Percentiles rank a stretch among this genome's conserved stretches.
These are phyloP conservation scores for Herpotrichia juniperi DNA, from an alignment of 2,329 filamentous ascomycete species.

Conservation along the genomic window DNA sequence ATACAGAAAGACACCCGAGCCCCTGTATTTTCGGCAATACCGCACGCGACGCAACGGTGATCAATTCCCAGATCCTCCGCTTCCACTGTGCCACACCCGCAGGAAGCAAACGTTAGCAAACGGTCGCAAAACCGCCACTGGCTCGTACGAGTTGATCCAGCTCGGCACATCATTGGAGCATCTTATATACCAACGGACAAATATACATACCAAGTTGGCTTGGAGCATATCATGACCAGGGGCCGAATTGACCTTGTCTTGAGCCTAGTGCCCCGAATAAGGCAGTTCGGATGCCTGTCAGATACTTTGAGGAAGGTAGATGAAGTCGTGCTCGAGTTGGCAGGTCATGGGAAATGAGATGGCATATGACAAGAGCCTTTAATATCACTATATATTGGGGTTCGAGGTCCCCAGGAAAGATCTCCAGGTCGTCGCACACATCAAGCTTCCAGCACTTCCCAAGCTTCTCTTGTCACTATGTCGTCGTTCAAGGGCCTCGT, in stretches of 20 bases:
- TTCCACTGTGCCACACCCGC: background rate
- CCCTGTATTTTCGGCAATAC: slow-evolving; percentile 1
- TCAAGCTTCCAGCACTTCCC: background rate
- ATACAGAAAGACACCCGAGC: background rate
- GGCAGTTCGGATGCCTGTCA: background rate
- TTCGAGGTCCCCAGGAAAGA: background rate
- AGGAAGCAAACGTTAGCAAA: background rate
- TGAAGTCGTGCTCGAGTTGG: background rate
- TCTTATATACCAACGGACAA: background rate
- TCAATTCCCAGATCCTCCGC: background rate
- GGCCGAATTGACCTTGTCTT: background rate
- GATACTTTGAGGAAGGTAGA: background rate
- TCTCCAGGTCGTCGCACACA: background rate
- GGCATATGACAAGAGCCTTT: background rate
- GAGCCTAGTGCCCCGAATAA: background rate
- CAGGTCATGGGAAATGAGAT: slow-evolving; percentile 2
- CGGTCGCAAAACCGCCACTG: background rate
- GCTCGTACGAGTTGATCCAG: background rate
- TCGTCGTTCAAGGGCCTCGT: background rate
- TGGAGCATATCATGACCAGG: background rate
- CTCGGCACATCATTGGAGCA: background rate
- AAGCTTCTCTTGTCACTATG: slow-evolving; percentile 1
- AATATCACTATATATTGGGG: background rate
- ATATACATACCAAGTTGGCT: background rate
- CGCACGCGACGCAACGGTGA: background rate